Base-by-base conservation (phyloP, 495 filamentous ascomycete genomes). In the Delitschia confertaspora region DNA sequence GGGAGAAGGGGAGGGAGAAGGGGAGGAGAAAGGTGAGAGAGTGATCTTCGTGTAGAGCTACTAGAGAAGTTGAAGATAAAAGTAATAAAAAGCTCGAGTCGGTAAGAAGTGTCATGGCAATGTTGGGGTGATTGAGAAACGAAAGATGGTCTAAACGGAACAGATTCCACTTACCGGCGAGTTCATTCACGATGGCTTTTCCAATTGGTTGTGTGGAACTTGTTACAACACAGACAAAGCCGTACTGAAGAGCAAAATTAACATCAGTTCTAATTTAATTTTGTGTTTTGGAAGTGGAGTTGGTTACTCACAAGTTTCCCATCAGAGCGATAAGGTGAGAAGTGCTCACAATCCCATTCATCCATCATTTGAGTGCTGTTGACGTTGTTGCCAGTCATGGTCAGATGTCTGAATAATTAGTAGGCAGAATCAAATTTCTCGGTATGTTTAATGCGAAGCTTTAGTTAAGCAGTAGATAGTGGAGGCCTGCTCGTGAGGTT, bases 171-270 rank as follows among this genome's bases (percentile, higher is more conserved):
- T 47, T 38, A 75, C 73, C 69, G 41, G 75, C 75, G 7, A 78
- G 60, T 53, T 79, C 75, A 13, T 56, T 45, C 11, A 72, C 66
- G 38, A 80, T 78, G 23, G 75, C 75, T 55, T 69, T 66, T 10
- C 75, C 76, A 16, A 78, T 65, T 0, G 75, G 68, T 51, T 75
- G 71, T 0, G 68, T 70, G 13, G 75, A 70, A 5, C 75, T 73
- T 5, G 75, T 77, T 3, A 79, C 75, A 4, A 79, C 70, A 50
- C 75, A 79, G 20, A 79, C 70, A 45, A 79, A 78, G 33, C 75
- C 75, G 59, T 78, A 74, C 70, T 47, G 14, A 24, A 17, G 11
- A 33, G 31, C 30, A 16, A 9, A 13, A 7, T n/a, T 9, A 27
- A 20, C n/a, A 25, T 37, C 11, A 31, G 27, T 3, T 26, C 13